Evolutionary conservation across 1,284 basidiomycete genomes (phyloP), one percentile per base, ranked within the genome.

Genomic region (Amylostereum areolatum): DNA sequence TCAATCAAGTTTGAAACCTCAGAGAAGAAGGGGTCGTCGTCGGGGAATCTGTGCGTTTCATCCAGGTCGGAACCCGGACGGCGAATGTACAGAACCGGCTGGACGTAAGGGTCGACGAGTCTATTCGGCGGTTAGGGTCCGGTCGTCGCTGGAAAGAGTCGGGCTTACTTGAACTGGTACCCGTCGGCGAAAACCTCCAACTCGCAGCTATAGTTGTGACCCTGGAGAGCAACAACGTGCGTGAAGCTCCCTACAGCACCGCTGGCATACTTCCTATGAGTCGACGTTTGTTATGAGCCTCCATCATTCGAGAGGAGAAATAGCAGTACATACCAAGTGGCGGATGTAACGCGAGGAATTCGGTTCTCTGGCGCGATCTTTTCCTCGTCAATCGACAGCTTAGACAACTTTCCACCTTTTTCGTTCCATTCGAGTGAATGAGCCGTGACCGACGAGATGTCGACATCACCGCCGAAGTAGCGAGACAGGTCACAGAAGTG

Each of bases 381-480:
- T 58, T 66, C 76, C 70, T 96, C 92, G 62, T 95, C 88, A 52
- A 97, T 73, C 30, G 77, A 71, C 60, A 95, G 80, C 68, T 89
- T 92, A 57, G 82, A 83, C 35, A 99, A 80, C 30, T 84, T 67
- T 30, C 96, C 97, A 3, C 96, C 90, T 55, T 84, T 80, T 68
- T 97, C 93, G 66, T 94, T 78, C 85, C 87, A 93, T 65, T 96
- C 92, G 40, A 96, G 77, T 5, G 92, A 92, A 65, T 92, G 90
- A 7, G 92, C 91, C 44, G 74, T 75, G 36, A 98, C 93, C 42
- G 83, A 83, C 52, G 78, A 71, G 53, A 96, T 85, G 63, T 97
- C 90, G 51, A 98, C 93, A 60, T 98, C 96, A 40, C 96, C 96
- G 48, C 95, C 96, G 68, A 99, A 98, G 78, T 98, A 99, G 58